phyloP scores from a whole-genome alignment of 2,329 filamentous ascomycete species.

The Diaporthe sp. region DNA sequence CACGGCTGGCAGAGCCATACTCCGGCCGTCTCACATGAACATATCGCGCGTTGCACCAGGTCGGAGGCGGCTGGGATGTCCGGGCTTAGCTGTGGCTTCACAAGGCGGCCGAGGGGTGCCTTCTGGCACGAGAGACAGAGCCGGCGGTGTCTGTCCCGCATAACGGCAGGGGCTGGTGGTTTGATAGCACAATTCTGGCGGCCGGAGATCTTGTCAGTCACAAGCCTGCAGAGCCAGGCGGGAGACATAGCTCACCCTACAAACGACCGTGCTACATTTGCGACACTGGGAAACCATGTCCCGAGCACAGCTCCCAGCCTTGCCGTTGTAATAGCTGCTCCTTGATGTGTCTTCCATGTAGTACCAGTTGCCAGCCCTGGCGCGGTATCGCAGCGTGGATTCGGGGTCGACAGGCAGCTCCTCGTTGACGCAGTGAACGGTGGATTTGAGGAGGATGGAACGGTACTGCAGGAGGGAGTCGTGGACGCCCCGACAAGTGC shows the following conservation, averaged over 20 bases:
- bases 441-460: slow-evolving; percentile 78
- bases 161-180: slow-evolving; percentile 75
- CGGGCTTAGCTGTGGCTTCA: slow-evolving; percentile 60
- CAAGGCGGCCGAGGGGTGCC: slow-evolving; percentile 74
- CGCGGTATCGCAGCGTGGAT: slow-evolving; percentile 70
- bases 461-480: slow-evolving; percentile 84
- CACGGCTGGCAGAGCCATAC: slow-evolving; percentile 92
- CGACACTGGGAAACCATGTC: slow-evolving; percentile 90
- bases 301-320: slow-evolving; percentile 83
- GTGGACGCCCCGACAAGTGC: slow-evolving; percentile 85
- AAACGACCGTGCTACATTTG: slow-evolving; percentile 82
- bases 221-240: slow-evolving; percentile 7
- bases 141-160: slow-evolving; percentile 83
- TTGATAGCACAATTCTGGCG: slow-evolving; percentile 92
- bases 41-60: slow-evolving; percentile 69
- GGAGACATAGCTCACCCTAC: slow-evolving; percentile 74
- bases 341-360: slow-evolving; percentile 69
- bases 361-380: slow-evolving; percentile 70
- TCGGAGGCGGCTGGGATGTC: slow-evolving; percentile 64
- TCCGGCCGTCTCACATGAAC: slow-evolving; percentile 63
- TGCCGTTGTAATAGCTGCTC: slow-evolving; percentile 69
- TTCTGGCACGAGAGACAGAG: slow-evolving; percentile 83
- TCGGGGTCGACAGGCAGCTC: slow-evolving; percentile 66
- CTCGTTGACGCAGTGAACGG: slow-evolving; percentile 86
- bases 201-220: slow-evolving; percentile 9